Evolutionary conservation across 2,329 filamentous ascomycete genomes (phyloP), one percentile per base, ranked within the genome.

Genomic region (Tolypocladium ovalisporum): DNA sequence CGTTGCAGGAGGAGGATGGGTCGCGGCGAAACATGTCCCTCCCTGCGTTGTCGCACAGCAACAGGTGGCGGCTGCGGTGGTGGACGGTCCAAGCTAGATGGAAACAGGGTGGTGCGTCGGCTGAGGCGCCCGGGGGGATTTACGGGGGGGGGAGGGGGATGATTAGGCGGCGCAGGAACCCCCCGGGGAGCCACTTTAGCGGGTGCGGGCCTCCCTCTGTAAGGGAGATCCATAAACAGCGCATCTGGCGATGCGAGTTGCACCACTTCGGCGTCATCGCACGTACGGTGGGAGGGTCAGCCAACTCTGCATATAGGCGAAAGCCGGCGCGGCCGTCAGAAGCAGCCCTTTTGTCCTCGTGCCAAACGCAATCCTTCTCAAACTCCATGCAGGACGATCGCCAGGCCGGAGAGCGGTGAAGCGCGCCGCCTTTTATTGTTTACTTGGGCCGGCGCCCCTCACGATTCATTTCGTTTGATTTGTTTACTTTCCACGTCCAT

Each of bases 401-500:
- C 15, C 5, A 17, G 15, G 6, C 5, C 24, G n/a, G 36, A 39
- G 3, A 13, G 10, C 29, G 29, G 47, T 19, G 17, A 29, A 34
- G 47, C 47, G 13, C 19, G 13, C 44, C 47, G 29, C 27, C n/a
- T 17, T 32, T 34, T 47, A 19, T 29, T 47, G 42, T 47, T 47
- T 47, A 29, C 24, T 24, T 44, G 9, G 22, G 9, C 10, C 24
- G 22, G 4, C n/a, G 12, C 42, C 42, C 44, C 24, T 47, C 42
- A 17, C 32, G n/a, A 27, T 27, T 54, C 52, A 34, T 54, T 37
- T 54, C 53, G 15, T 32, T 22, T 24, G 17, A 15, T 44, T 44
- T 54, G 53, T 54, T 54, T 54, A 54, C 53, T 44, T 54, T 54
- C 40, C 40, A 44, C n/a, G 40, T 44, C 40, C 53, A 54, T 54